phyloP scores from a whole-genome alignment of 192 early-diverging fungal genomes.

The Mortierella hygrophila region DNA sequence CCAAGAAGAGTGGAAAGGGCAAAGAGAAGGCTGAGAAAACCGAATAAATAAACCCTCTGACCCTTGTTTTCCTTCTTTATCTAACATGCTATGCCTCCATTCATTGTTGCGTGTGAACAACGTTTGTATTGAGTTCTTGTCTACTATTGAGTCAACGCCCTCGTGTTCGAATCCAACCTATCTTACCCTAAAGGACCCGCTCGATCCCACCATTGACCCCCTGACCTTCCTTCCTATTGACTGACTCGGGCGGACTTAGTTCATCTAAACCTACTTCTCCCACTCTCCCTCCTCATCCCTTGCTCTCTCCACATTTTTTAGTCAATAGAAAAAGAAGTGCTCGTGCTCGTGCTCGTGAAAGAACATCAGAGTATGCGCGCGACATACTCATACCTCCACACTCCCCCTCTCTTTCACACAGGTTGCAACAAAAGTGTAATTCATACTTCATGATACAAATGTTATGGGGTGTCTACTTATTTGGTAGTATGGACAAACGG shows the following conservation, averaged over 20 bases:
- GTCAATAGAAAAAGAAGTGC: neutral
- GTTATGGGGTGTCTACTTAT: too few relatives aligned
- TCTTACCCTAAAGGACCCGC: neutral
- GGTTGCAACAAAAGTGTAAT: neutral
- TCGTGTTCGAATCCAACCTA: too few relatives aligned
- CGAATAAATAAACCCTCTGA: neutral
- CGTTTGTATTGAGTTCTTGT: too few relatives aligned
- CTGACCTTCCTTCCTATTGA: neutral
- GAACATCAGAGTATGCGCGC: neutral
- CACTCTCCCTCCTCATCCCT: neutral
- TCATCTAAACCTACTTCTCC: neutral
- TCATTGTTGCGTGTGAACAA: too few relatives aligned
- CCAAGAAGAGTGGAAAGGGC: slow-evolving; percentile 13
- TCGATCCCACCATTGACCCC: neutral
- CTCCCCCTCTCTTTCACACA: neutral
- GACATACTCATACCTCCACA: neutral
- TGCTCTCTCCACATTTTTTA: neutral
- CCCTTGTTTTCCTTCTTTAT: neutral
- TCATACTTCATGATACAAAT: too few relatives aligned
- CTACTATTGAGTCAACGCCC: too few relatives aligned
- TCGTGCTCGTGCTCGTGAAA: neutral
- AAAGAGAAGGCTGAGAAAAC: slow-evolving; percentile 18
- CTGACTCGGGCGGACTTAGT: neutral
- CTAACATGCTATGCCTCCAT: too few relatives aligned
- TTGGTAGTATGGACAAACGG: too few relatives aligned